Evolutionary conservation across 1,139 yeast genomes (phyloP), one percentile per base, ranked within the genome.

Genomic region (Suhomyces anneliseae): DNA sequence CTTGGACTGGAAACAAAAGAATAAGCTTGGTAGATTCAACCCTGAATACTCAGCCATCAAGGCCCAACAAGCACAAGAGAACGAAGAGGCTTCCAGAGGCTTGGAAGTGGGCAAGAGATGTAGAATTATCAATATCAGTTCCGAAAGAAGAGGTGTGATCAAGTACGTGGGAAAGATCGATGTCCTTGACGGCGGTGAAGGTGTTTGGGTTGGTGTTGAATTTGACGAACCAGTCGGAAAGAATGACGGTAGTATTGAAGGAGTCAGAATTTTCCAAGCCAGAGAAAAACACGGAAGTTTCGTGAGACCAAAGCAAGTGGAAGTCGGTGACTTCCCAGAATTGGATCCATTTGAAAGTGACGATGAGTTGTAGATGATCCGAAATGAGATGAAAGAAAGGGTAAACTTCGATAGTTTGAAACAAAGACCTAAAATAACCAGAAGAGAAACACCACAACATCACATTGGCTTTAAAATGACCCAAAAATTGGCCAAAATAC

Each of bases 21-120:
- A 87, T 53, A 67, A 79, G 48, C 67, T 89, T 27, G 97, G 97
- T 0, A 70, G 93, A 43, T 90, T 85, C 60, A 80, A 85, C 54
- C 88, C 92, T 0, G 64, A 67, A 8, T 79, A 62, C 45, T 62
- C 64, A n/a, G 54, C 53, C 8, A 65, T 67, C 31, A 56, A 59
- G 44, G 59, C 65, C 32, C 59, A 62, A 31, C 56, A 60, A 27
- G 51, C 56, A 3, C 48, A 53, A 11, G 49, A 59, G 36, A 69
- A 71, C 47, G 53, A 55, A 7, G 51, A 54, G 9, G 61, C 58
- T 39, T 62, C 74, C 0, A 44, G 55, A 39, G 46, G 50, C 4
- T 52, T 71, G 24, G 54, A 61, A 19, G 71, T 71, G 10, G 78
- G 73, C 48, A 54, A 54, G 54, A 57, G 80, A 44, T 74, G 80